Base-by-base conservation (phyloP, 2,329 filamentous ascomycete species). In the Nigrospora oryzae region DNA sequence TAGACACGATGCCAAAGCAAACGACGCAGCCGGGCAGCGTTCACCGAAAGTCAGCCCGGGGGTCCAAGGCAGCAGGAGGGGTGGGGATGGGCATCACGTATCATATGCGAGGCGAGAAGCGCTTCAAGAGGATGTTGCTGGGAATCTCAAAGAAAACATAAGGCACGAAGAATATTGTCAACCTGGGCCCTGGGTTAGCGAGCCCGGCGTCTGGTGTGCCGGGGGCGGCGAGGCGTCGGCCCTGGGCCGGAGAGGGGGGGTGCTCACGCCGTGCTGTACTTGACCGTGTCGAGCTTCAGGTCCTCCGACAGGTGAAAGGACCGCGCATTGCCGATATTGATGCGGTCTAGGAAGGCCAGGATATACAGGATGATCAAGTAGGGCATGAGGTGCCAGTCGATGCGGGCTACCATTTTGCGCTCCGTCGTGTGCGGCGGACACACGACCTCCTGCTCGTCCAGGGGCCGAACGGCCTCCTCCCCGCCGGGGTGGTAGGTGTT, bases 161-260 rank as follows among this genome's bases (percentile, higher is more conserved):
- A 1, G 86, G 85, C 1, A 90, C 76, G 63, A 90, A 91, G 68
- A 91, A 90, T 56, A 90, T 87, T 46, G 83, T 84, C 49, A 90
- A 70, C 1, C 83, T 59, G 61, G 38, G 16, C 11, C 11, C 4
- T 36, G 17, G 17, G 13, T 23, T 19, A 39, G 12, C 50, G 40
- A 46, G 46, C 44, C 42, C 35, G 28, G 30, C 31, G 13, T 36
- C 41, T 13, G 44, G 36, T 44, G 44, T 36, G 38, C 35, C 35
- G 36, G 13, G 16, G 23, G 19, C 19, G 4, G 19, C 19, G 19
- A 4, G 19, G 19, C 19, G 19, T 23, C 19, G 19, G 19, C 19
- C 19, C 19, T 6, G 19, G 19, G 19, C 19, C 19, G 19, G 23
- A 10, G 10, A 10, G 10, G 23, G 23, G 4, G 23, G 5, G 2